These are phyloP conservation scores for Coniferiporia sulphurascens DNA, from an alignment of 1,284 basidiomycete species.

Conservation along the genomic window DNA sequence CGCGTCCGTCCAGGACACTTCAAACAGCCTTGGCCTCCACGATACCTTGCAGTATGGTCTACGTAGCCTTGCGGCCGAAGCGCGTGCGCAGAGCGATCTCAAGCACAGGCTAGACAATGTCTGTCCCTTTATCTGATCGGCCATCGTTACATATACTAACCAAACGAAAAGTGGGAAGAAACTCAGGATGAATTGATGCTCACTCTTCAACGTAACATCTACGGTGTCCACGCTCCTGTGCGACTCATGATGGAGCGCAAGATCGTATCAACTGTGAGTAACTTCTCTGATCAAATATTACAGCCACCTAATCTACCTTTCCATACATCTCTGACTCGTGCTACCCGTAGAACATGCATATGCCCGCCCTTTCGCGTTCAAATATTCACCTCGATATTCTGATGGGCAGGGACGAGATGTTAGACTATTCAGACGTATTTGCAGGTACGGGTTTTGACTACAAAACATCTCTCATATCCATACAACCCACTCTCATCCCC, in stretches of 20 bases:
- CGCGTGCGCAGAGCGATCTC: constrained; percentile 50
- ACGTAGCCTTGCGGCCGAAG: constrained; percentile 67
- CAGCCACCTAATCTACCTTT: neutral
- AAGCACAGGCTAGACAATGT: constrained; percentile 68
- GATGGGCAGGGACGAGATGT: constrained; percentile 81
- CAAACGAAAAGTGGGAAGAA: constrained; percentile 73
- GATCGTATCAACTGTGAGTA: constrained; percentile 70
- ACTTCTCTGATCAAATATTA: neutral
- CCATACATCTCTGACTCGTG: neutral
- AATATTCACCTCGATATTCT: constrained; percentile 89
- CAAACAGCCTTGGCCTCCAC: constrained; percentile 71
- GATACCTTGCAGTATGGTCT: constrained; percentile 76
- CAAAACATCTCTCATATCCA: no score
- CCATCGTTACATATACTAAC: constrained; percentile 2
- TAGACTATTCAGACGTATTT: constrained; percentile 75
- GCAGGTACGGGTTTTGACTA: constrained; percentile 40
- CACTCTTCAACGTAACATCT: constrained; percentile 79
- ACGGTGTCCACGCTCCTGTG: constrained; percentile 86
- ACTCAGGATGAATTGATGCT: constrained; percentile 88
- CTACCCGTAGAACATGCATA: constrained; percentile 49
- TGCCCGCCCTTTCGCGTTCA: constrained; percentile 57
- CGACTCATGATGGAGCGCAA: constrained; percentile 92
- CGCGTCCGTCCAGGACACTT: constrained; percentile 65
- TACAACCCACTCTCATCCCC: neutral
- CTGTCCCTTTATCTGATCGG: constrained; percentile 22